Evolutionary conservation across 257 asterid genomes (phyloP).

Genomic region (Nicotiana undulata): DNA sequence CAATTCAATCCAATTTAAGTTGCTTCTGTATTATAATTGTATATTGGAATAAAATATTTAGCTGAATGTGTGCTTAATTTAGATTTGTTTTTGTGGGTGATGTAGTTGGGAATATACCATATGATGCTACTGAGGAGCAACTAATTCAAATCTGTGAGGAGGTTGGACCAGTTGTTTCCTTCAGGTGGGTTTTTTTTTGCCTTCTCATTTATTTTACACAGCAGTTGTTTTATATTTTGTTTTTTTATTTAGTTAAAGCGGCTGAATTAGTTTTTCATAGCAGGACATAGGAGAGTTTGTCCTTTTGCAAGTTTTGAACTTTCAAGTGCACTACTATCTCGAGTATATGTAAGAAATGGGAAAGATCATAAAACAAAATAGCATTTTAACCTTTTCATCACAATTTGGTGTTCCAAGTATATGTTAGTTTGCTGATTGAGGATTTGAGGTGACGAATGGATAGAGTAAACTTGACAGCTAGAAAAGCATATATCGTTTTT

Average conservation of each 20-base stretch:
- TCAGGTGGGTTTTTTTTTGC: constrained; percentile 45
- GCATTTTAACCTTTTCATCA: not conserved
- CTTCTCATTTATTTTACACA: not conserved
- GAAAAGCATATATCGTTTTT: not conserved
- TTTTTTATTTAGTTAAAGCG: not conserved
- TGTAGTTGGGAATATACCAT: constrained; percentile 93
- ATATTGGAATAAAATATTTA: not conserved
- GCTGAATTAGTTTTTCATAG: not conserved
- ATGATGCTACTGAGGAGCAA: constrained; percentile 94
- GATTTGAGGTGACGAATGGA: constrained; percentile 4
- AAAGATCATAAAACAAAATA: not conserved
- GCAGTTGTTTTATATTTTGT: not conserved
- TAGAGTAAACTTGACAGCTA: not conserved
- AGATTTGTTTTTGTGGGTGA: constrained; percentile 3
- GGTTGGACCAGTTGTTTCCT: constrained; percentile 94
- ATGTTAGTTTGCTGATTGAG: not conserved
- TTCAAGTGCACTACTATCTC: not conserved
- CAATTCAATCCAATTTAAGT: not conserved
- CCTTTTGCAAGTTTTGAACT: not conserved
- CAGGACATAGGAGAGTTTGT: not conserved
- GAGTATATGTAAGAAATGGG: not conserved
- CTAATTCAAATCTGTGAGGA: constrained; percentile 92
- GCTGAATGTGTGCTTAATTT: not conserved
- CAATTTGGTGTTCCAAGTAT: not conserved
- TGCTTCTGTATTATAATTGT: not conserved